Evolutionary conservation across 2,329 filamentous ascomycete species (phyloP).

Genomic region (Pseudogymnoascus pannorum): DNA sequence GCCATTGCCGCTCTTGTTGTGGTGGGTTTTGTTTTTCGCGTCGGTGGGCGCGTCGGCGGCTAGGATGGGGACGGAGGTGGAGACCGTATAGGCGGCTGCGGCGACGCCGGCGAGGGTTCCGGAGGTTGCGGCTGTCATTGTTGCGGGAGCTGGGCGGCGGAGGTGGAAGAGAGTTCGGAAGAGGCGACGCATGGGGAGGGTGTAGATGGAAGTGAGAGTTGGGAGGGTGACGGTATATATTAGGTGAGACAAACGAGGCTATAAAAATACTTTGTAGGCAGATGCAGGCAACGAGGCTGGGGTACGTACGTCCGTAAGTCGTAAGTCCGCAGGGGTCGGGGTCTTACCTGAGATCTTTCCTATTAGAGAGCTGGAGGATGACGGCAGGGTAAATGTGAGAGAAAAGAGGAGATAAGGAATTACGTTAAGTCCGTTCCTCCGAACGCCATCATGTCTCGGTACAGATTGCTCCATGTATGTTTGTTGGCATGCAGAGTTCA

Average conservation of each 20-base stretch:
- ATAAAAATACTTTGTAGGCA: neutral
- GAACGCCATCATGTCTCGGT: neutral
- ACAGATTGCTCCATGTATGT: neutral
- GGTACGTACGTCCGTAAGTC: neutral
- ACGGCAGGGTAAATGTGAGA: neutral
- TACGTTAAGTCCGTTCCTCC: neutral
- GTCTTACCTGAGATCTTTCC: neutral
- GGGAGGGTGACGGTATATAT: neutral
- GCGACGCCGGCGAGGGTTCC: neutral
- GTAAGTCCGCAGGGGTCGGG: neutral
- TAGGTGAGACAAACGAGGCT: neutral
- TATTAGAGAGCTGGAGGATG: neutral
- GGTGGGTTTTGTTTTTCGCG: constrained; percentile 39
- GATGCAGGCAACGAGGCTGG: neutral
- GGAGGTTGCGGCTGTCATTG: neutral
- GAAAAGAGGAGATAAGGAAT: constrained; percentile 1
- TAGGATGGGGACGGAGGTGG: neutral
- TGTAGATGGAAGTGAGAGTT: neutral
- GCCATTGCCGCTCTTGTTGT: constrained; percentile 44
- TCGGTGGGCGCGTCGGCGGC: constrained; percentile 20
- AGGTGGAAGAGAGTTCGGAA: neutral
- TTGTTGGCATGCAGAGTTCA: neutral
- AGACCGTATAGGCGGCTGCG: neutral
- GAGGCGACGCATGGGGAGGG: neutral
- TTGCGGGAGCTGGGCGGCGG: neutral